Evolutionary conservation across 1,139 yeast species (phyloP), one percentile per base, ranked within the genome.

Genomic region (Debaryomyces nepalensis): DNA sequence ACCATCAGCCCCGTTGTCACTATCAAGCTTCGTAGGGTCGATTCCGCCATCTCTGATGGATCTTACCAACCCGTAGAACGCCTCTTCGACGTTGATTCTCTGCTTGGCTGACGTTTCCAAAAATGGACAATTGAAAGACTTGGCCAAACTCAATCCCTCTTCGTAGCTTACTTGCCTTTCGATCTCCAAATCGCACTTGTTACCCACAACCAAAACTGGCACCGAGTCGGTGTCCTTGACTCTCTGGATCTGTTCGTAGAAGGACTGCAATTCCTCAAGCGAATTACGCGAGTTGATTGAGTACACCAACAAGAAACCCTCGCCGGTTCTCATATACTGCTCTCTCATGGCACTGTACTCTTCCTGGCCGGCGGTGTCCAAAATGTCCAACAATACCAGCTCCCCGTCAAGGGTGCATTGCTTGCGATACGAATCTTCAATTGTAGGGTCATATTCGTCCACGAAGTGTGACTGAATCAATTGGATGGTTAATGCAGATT

Each of bases 351-450:
- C 96, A 43, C 91, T 82, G 65, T 90, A 93, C 66, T 93, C 98
- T 66, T 93, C 99, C 72, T 91, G 98, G 33, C 99, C 99, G 11
- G 99, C 98, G 32, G 99, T 93, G 65, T 93, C 99, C 62, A 93
- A 78, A 42, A 93, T 89, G 66, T 93, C 84, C 58, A 79, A 67
- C 37, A 79, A 66, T 6, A 74, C 77, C 47, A 70, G 76, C 45
- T 73, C 77, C 27, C 67, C 70, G 53, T 79, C 81, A 38, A 79
- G 75, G 37, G 68, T 71, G 54, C 82, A 77, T 47, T 75, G 80
- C 52, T 79, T 80, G 46, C 82, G 63, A 62, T 79, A 79, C 12
- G 82, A 75, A 58, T 79, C 99, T 66, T 93, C 99, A 57, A 93
- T 93, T 14, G 99, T 93, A 11, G 99, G 99, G 67, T 95, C 98